Evolutionary conservation across 768 basidiomycete genomes (phyloP).

Genomic region (Tulasnella calospora): DNA sequence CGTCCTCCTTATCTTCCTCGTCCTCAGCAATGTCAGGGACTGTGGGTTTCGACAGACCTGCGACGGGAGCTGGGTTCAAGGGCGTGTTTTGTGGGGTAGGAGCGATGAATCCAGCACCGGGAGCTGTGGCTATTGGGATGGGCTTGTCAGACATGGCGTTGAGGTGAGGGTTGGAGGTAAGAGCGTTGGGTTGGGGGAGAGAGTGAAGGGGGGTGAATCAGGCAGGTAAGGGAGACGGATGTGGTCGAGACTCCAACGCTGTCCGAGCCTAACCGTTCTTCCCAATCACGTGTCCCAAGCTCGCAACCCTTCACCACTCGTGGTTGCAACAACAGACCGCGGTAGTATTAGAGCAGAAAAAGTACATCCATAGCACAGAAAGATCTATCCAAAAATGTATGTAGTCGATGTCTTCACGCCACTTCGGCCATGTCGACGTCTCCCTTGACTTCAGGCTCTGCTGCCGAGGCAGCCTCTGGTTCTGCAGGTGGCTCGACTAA

Average conservation of each 20-base stretch:
- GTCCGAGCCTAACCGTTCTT: background rate
- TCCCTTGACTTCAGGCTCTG: background rate
- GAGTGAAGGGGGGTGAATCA: conserved; percentile 3
- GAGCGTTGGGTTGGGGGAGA: background rate
- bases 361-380: background rate
- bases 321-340: background rate
- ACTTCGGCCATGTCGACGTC: background rate
- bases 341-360: background rate
- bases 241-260: conserved; percentile 2
- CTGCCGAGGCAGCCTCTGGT: background rate
- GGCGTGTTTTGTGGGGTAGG: conserved; percentile 95
- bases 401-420: background rate
- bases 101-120: conserved; percentile 40
- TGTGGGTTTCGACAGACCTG: conserved; percentile 67
- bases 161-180: background rate
- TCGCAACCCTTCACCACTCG: background rate
- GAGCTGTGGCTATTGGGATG: conserved; percentile 17
- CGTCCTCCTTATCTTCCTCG: conserved; percentile 54
- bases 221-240: background rate
- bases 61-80: conserved; percentile 73
- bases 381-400: background rate
- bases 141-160: conserved; percentile 15
- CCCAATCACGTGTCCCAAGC: background rate
- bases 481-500: background rate
- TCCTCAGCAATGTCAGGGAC: conserved; percentile 37